phyloP scores from a whole-genome alignment of 306 rosid species.

The Dicorynia guianensis region DNA sequence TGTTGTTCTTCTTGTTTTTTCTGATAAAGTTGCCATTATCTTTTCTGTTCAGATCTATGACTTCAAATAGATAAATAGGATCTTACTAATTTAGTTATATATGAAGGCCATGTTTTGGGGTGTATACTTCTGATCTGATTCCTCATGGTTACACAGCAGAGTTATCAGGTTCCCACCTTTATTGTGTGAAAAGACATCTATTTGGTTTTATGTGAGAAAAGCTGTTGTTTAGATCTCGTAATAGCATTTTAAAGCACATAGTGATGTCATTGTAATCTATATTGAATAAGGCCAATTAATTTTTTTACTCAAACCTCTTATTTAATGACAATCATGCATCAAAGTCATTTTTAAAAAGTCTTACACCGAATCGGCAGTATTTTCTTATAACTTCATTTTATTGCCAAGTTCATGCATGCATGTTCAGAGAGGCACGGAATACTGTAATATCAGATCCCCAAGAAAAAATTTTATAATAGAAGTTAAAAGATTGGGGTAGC shows the following conservation, averaged over 20 bases:
- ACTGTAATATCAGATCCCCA: neutral
- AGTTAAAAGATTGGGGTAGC: neutral
- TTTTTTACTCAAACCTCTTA: neutral
- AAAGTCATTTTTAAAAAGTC: neutral
- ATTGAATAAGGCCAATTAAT: neutral
- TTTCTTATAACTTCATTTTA: neutral
- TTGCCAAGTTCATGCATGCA: neutral
- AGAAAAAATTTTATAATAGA: neutral
- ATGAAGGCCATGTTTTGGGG: neutral
- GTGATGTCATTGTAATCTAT: too few species aligned
- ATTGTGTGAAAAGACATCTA: neutral
- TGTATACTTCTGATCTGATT: neutral
- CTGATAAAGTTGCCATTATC: neutral
- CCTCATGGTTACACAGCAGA: conserved; percentile 1
- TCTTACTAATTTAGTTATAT: neutral
- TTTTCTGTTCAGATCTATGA: neutral
- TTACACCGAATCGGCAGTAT: neutral
- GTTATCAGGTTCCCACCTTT: neutral
- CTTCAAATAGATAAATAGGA: neutral
- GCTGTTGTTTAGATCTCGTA: neutral
- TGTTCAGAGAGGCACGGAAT: neutral
- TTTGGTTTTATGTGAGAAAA: neutral
- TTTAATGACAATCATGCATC: conserved; percentile 1
- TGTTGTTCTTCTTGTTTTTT: conserved; percentile 2
- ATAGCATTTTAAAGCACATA: neutral